Evolutionary conservation across 495 filamentous ascomycete species (phyloP).

Genomic region (Podospora fimiseda): DNA sequence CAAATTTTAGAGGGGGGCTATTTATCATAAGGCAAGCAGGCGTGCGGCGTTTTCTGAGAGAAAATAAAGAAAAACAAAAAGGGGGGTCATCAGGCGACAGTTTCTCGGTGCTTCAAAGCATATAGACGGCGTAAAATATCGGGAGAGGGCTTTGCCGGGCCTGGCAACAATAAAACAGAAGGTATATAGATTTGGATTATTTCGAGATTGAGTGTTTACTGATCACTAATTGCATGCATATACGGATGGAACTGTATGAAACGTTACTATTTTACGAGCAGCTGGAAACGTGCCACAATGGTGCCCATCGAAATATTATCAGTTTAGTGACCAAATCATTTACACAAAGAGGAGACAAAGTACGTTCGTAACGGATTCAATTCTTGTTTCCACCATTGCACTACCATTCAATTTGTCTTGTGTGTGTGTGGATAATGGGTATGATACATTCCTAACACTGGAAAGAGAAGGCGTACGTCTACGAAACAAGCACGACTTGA

Average conservation of each 20-base stretch:
- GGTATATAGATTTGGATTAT: too few relatives aligned
- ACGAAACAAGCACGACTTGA: not conserved
- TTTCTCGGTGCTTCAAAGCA: too few relatives aligned
- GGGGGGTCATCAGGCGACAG: too few relatives aligned
- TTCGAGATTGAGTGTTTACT: too few relatives aligned
- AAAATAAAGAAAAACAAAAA: not conserved
- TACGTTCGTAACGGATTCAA: not conserved
- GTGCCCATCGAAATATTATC: too few relatives aligned
- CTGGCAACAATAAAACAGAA: too few relatives aligned
- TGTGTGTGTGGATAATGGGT: constrained; percentile 15
- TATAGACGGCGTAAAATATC: not conserved
- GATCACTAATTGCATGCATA: too few relatives aligned
- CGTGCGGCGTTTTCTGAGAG: constrained; percentile 23
- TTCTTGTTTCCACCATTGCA: constrained; percentile 12
- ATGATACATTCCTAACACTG: constrained; percentile 24
- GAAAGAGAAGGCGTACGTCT: constrained; percentile 5
- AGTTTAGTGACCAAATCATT: too few relatives aligned
- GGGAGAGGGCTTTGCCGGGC: not conserved
- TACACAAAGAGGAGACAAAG: not conserved
- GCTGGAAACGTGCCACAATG: too few relatives aligned
- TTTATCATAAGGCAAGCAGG: constrained; percentile 18
- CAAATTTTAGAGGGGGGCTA: not conserved
- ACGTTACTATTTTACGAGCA: too few relatives aligned
- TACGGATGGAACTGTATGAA: too few relatives aligned
- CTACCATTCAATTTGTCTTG: too few relatives aligned